Evolutionary conservation across 176 grass and related monocot genomes (phyloP).

Genomic region (Ananas comosus): DNA sequence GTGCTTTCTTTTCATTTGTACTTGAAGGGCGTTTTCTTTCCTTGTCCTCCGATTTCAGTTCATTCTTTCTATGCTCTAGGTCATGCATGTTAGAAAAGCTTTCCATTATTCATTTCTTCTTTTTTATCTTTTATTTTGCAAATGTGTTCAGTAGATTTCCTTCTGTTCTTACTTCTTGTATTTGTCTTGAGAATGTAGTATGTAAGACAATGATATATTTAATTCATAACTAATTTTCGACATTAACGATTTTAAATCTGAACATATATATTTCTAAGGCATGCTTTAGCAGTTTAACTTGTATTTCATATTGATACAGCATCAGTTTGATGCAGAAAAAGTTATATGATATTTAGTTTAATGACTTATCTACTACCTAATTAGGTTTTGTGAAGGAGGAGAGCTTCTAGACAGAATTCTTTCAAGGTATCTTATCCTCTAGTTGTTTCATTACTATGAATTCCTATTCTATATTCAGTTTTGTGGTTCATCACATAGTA

Average conservation of each 20-base stretch:
- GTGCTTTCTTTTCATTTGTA: too few species aligned
- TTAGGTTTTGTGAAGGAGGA: constrained; percentile 68
- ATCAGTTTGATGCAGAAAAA: constrained; percentile 10
- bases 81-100: too few species aligned
- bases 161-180: too few species aligned
- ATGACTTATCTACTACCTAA: neutral
- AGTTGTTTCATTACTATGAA: neutral
- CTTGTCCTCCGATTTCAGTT: too few species aligned
- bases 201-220: too few species aligned
- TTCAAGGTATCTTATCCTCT: constrained; percentile 45
- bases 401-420: constrained; percentile 79
- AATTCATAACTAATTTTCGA: neutral
- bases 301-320: neutral
- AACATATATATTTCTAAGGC: neutral
- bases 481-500: constrained; percentile 8
- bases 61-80: too few species aligned
- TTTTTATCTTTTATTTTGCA: too few species aligned
- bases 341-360: neutral
- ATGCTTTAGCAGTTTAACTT: constrained; percentile 8
- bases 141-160: too few species aligned
- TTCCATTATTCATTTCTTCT: too few species aligned
- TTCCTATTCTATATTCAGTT: neutral
- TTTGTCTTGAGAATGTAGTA: too few species aligned
- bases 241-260: neutral
- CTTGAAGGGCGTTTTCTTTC: too few species aligned